Conservation (phyloP, 75 land plant genomes). For the Sequoiadendron giganteum region DNA sequence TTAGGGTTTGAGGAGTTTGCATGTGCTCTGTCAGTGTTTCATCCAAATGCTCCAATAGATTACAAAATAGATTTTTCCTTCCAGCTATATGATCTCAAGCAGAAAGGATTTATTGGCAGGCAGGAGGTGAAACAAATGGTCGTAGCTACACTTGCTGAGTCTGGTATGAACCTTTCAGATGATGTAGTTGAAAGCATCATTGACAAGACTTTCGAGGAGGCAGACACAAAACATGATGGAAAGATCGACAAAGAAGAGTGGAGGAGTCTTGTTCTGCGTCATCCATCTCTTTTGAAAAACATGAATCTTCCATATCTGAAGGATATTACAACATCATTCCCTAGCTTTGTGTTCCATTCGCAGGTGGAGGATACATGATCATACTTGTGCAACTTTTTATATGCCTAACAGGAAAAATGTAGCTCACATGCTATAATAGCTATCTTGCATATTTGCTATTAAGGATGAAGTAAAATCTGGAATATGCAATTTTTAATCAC, state of each 20-base stretch:
- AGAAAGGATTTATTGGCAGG: too few species aligned
- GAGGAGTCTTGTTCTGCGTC: constrained; percentile 51
- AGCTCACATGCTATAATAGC: not conserved
- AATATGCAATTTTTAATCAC: not conserved
- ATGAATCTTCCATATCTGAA: constrained; percentile 83
- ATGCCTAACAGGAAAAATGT: constrained; percentile 9
- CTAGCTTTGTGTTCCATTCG: constrained; percentile 53
- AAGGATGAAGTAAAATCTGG: not conserved
- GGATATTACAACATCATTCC: constrained; percentile 57
- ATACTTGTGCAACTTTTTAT: not conserved
- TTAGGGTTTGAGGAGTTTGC: constrained; percentile 96
- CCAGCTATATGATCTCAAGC: too few species aligned
- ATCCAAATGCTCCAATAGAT: constrained; percentile 88
- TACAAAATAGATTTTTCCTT: constrained; percentile 63
- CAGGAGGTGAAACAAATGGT: not conserved
- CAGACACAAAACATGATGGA: constrained; percentile 70
- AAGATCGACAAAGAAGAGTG: constrained; percentile 73
- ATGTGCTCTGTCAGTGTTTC: constrained; percentile 88
- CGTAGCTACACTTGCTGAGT: constrained; percentile 39
- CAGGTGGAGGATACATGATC: constrained; percentile 51
- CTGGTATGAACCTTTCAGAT: constrained; percentile 41
- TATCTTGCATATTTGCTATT: constrained; percentile 14
- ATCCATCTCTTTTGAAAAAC: constrained; percentile 68
- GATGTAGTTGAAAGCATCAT: constrained; percentile 34
- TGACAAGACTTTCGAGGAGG: constrained; percentile 44